Evolutionary conservation across 208 protist genomes (phyloP).

Genomic region (Leishmania turanica): DNA sequence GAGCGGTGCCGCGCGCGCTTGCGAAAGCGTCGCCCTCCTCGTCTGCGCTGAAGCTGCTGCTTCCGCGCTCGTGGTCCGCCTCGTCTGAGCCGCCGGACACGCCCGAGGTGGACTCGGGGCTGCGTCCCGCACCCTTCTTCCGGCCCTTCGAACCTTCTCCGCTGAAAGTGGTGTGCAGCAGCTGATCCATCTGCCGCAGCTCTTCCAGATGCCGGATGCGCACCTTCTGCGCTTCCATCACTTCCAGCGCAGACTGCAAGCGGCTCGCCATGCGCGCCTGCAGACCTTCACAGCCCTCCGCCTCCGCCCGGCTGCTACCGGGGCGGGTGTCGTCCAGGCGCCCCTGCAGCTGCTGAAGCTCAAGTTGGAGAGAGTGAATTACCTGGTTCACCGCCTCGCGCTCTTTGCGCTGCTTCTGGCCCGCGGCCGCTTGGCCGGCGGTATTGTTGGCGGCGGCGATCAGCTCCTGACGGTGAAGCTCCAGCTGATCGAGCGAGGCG

Average conservation of each 20-base stretch:
- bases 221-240: slow-evolving; percentile 43
- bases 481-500: slow-evolving; percentile 1
- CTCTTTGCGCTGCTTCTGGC: slow-evolving; percentile 29
- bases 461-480: not conserved
- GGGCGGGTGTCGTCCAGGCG: slow-evolving; percentile 9
- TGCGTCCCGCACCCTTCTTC: not conserved
- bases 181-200: slow-evolving; percentile 43
- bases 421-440: not conserved
- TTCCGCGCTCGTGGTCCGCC: not conserved
- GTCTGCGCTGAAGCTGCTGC: not conserved
- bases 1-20: not conserved
- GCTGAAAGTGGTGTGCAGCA: slow-evolving; percentile 17
- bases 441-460: not conserved
- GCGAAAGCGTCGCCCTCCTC: not conserved
- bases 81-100: not conserved
- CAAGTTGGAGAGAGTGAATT: slow-evolving; percentile 37
- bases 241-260: slow-evolving; percentile 48
- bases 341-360: slow-evolving; percentile 28
- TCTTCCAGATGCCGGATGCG: slow-evolving; percentile 67
- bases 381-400: slow-evolving; percentile 39
- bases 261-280: slow-evolving; percentile 19
- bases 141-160: not conserved
- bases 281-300: not conserved
- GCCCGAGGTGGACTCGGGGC: not conserved
- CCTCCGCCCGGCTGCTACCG: not conserved